phyloP scores from a whole-genome alignment of 768 basidiomycete species.

The Candolleomyces aberdarensis region DNA sequence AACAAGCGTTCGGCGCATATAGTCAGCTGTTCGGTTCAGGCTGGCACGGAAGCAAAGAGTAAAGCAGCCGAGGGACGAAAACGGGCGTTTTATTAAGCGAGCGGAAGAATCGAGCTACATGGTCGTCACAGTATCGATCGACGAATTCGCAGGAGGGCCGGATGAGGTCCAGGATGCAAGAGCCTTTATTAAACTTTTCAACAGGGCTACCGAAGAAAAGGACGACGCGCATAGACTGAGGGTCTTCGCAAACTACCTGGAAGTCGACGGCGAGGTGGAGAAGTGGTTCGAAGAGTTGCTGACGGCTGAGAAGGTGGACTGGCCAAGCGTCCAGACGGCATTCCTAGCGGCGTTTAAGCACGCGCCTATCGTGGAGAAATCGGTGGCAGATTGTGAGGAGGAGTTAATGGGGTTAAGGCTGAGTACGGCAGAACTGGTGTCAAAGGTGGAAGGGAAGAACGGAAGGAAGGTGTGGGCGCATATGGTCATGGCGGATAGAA shows the following conservation, averaged over 20 bases:
- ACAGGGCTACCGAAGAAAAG: neutral
- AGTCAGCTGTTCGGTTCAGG: neutral
- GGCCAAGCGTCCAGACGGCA: neutral
- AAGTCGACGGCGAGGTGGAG: neutral
- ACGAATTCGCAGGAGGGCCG: neutral
- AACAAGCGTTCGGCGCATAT: neutral
- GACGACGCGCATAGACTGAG: neutral
- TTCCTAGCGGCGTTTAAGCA: neutral
- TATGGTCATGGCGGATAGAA: neutral
- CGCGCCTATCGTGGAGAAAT: neutral
- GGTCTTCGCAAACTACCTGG: neutral
- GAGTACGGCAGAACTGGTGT: neutral
- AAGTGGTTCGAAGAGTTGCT: neutral
- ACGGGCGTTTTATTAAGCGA: neutral
- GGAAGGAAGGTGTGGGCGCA: neutral
- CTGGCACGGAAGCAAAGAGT: neutral
- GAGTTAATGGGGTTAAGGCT: constrained; percentile 21
- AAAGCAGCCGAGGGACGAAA: neutral
- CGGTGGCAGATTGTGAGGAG: constrained; percentile 14
- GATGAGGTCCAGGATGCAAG: neutral
- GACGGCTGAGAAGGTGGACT: neutral
- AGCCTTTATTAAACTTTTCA: neutral
- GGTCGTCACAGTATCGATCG: neutral
- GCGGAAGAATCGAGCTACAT: neutral
- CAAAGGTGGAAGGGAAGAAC: neutral